These are phyloP conservation scores for Limtongozyma cylindracea DNA, from an alignment of 805 yeast genomes.

Conservation along the genomic window DNA sequence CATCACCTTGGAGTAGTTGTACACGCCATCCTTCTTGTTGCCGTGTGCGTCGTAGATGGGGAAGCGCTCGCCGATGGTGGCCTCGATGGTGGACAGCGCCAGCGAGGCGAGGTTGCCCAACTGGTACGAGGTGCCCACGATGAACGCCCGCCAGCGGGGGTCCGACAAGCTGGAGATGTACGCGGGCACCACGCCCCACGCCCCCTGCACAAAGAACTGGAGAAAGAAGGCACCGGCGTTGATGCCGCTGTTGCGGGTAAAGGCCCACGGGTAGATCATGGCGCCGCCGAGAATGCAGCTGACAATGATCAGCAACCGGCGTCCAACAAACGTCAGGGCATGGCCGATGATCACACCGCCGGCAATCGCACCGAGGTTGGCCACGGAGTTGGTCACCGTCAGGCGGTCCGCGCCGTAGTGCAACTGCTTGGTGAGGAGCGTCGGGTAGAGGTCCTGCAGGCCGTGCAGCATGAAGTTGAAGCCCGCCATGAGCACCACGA, in stretches of 20 bases:
- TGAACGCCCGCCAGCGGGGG: slow-evolving; percentile 34
- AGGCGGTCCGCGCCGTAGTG: slow-evolving; percentile 14
- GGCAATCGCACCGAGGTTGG: slow-evolving; percentile 38
- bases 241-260: slow-evolving; percentile 12
- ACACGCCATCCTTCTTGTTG: slow-evolving; percentile 6
- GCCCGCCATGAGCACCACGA: slow-evolving; percentile 31
- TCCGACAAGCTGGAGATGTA: slow-evolving; percentile 37
- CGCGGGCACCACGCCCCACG: slow-evolving; percentile 43
- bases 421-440: slow-evolving; percentile 28
- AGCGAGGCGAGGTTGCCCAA: slow-evolving; percentile 43
- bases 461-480: slow-evolving; percentile 56
- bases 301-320: slow-evolving; percentile 27
- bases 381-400: slow-evolving; percentile 36
- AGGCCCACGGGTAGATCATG: slow-evolving; percentile 20
- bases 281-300: slow-evolving; percentile 31
- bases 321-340: slow-evolving; percentile 27
- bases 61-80: slow-evolving; percentile 31
- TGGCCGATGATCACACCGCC: slow-evolving; percentile 49
- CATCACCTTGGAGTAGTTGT: slow-evolving; percentile 35
- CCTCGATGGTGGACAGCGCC: slow-evolving; percentile 45
- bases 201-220: slow-evolving; percentile 42
- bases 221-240: slow-evolving; percentile 36
- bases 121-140: slow-evolving; percentile 39
- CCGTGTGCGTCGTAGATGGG: no score
- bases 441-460: slow-evolving; percentile 50